Conservation (phyloP, 2,329 filamentous ascomycete genomes). For the Calonectria multiphialidica region DNA sequence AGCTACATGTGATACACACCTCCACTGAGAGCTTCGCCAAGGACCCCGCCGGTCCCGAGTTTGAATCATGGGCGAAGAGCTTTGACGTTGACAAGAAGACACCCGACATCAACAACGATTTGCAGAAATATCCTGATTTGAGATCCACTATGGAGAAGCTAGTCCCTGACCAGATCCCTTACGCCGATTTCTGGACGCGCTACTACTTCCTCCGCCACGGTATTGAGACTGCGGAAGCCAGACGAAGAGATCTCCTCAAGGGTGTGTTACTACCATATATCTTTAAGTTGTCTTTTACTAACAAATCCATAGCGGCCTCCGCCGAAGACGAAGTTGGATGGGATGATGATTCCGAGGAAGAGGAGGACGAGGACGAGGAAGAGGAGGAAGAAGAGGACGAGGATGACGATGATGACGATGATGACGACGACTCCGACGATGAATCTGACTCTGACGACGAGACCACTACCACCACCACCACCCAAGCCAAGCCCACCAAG, state of each 20-base stretch:
- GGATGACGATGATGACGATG: slow-evolving; percentile 76
- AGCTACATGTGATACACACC: slow-evolving; percentile 95
- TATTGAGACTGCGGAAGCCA: slow-evolving; percentile 92
- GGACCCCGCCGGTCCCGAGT: slow-evolving; percentile 83
- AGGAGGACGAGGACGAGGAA: slow-evolving; percentile 25
- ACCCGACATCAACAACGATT: slow-evolving; percentile 81
- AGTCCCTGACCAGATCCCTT: slow-evolving; percentile 93
- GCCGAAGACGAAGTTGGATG: slow-evolving; percentile 79
- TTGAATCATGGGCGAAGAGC: slow-evolving; percentile 75
- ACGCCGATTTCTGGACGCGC: slow-evolving; percentile 89
- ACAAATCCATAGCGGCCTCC: slow-evolving; percentile 66
- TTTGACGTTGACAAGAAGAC: slow-evolving; percentile 91
- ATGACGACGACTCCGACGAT: slow-evolving; percentile 63
- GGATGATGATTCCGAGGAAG: slow-evolving; percentile 77
- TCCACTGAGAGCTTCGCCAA: slow-evolving; percentile 84
- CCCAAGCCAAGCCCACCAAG: slow-evolving; percentile 41
- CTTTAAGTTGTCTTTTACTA: slow-evolving; percentile 22
- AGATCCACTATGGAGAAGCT: slow-evolving; percentile 92
- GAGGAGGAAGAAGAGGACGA: slow-evolving; percentile 52
- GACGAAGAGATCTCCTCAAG: slow-evolving; percentile 89
- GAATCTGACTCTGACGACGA: slow-evolving; percentile 41
- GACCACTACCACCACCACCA: slow-evolving; percentile 42
- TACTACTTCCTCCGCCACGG: slow-evolving; percentile 97
- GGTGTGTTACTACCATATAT: slow-evolving; percentile 65
- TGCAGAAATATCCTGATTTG: slow-evolving; percentile 89